Evolutionary conservation across 83 land plant genomes (phyloP).

Genomic region (Picea abies): DNA sequence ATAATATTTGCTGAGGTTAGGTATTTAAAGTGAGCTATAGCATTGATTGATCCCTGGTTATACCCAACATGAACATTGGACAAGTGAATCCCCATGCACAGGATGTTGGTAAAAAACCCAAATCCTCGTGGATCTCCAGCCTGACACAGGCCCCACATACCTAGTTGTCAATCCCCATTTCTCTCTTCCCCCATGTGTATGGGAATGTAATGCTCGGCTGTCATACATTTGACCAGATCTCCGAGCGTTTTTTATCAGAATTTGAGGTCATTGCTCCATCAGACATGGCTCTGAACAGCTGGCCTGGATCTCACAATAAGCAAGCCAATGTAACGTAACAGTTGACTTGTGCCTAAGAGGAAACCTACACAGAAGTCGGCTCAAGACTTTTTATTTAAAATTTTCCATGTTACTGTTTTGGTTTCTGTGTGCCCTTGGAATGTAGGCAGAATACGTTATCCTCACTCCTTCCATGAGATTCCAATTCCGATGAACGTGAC

Average conservation of each 20-base stretch:
- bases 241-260: not conserved
- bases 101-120: not conserved
- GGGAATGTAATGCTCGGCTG: not conserved
- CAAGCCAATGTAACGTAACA: no score
- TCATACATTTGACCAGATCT: not conserved
- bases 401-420: not conserved
- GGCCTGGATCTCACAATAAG: not conserved
- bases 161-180: not conserved
- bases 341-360: no score
- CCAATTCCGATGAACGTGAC: no score
- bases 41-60: not conserved
- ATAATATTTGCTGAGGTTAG: not conserved
- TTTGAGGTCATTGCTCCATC: not conserved
- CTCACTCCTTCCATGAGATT: no score
- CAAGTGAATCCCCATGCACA: not conserved
- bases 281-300: not conserved
- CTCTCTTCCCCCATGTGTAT: not conserved
- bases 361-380: not conserved
- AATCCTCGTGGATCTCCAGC: not conserved
- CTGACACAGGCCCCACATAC: not conserved
- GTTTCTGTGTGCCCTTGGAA: not conserved
- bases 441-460: no score
- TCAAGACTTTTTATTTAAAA: not conserved
- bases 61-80: not conserved
- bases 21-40: not conserved